Base-by-base conservation (phyloP, 208 protist genomes). In the Crithidia thermophila region DNA sequence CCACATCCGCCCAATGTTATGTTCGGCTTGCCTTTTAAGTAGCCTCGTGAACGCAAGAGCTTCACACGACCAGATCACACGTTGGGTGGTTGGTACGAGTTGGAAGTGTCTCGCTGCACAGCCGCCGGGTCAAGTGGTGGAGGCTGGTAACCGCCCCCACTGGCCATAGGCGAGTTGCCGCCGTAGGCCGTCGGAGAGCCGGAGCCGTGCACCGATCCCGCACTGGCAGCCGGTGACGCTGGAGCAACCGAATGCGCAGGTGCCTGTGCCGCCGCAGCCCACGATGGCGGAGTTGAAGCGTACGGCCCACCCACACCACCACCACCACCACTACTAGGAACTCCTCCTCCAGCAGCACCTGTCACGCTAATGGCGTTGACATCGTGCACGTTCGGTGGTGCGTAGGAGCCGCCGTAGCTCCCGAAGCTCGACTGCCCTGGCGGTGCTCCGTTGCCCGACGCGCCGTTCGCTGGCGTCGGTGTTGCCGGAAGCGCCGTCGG, bases 401-500 rank as follows among this genome's bases (percentile, higher is more conserved):
- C n/a, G n/a, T 21, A 40, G 5, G 28, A 3, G 31, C 31, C 5
- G 31, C 16, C 37, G 36, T 30, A 9, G 40, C 6, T n/a, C 14
- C 10, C 40, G 40, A 5, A n/a, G 16, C 10, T 45, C 53, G 5
- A 23, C n/a, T n/a, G n/a, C n/a, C n/a, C n/a, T n/a, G n/a, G n/a
- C n/a, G n/a, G n/a, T n/a, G n/a, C n/a, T n/a, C n/a, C n/a, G n/a
- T n/a, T n/a, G n/a, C n/a, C n/a, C n/a, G 43, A 13, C 16, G 57
- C 10, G 10, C 39, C 47, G 37, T 23, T 3, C 18, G 67, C 46
- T 13, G 72, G 81, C 43, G 68, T 45, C 23, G 83, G 76, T 31
- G 69, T 79, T 11, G 82, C 72, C 1, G 88, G 81, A 2, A 91
- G 63, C 30, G 84, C 77, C n/a, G 67, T 51, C 1, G 85, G 79